A percentile compares a stretch with the other conserved stretches of the same genome.
These are phyloP conservation scores for Nannochloris sp. DNA, from an alignment of 139 green algal species.

Conservation along the genomic window DNA sequence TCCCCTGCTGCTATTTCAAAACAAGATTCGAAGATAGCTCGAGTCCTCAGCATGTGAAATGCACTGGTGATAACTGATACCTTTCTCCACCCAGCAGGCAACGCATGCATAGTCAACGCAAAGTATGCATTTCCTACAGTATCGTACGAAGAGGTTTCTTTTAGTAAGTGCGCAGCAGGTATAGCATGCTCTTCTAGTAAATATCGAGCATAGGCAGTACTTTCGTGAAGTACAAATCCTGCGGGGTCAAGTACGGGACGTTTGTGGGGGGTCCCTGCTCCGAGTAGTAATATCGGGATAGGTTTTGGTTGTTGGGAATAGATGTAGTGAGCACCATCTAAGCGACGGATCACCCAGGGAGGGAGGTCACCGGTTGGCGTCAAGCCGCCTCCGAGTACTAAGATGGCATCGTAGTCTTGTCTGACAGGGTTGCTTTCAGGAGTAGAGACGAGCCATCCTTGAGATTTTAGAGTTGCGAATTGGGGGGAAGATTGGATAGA, in stretches of 20 bases:
- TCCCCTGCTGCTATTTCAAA: slow-evolving; percentile 36
- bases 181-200: slow-evolving; percentile 44
- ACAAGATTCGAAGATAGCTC: slow-evolving; percentile 52
- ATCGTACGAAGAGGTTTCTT: slow-evolving; percentile 72
- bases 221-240: slow-evolving; percentile 69
- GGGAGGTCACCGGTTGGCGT: slow-evolving; percentile 31
- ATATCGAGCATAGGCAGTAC: slow-evolving; percentile 53
- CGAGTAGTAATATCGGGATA: slow-evolving; percentile 34
- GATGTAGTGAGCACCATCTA: slow-evolving; percentile 28
- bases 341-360: slow-evolving; percentile 33
- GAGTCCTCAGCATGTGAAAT: slow-evolving; percentile 76
- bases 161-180: slow-evolving; percentile 33
- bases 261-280: slow-evolving; percentile 79
- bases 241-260: slow-evolving; percentile 40
- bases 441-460: not conserved
- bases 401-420: slow-evolving; percentile 16
- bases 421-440: not conserved
- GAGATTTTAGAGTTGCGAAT: not conserved
- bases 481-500: not conserved
- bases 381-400: slow-evolving; percentile 41
- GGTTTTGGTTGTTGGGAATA: not conserved
- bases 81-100: slow-evolving; percentile 60
- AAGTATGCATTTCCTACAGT: slow-evolving; percentile 86
- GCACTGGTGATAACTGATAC: slow-evolving; percentile 52
- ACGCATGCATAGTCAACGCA: slow-evolving; percentile 59